Evolutionary conservation across 371 early-diverging fungal species (phyloP), one percentile per base, ranked within the genome.

Genomic region (Mortierella sp.): DNA sequence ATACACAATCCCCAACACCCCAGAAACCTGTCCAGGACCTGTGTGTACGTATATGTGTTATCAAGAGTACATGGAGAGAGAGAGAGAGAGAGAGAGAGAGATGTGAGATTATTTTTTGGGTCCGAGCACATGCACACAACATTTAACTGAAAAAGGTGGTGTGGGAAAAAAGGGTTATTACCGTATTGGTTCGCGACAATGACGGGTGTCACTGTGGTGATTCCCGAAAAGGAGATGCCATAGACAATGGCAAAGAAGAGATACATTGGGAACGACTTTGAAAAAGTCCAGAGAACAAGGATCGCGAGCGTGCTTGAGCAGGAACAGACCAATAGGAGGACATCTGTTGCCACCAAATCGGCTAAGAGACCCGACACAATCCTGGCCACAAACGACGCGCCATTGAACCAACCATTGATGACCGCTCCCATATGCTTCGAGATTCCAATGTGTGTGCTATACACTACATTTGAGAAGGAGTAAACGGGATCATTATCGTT

Each of bases 271-370:
- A 88, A 86, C 2, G 74, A 73, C 2, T 85, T 84, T 10, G 90
- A 70, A 70, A 89, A 88, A 24, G 90, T 89, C 94, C 94, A 93
- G 26, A 93, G 65, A 0, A 91, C 68, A 76, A 92, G 85, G 6
- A 89, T 86, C 31, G 91, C 86, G 0, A 93, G 50, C 3, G 88
- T 83, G 29, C 87, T 81, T 8, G 83, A 24, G 66, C 85, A 70
- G 2, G 89, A 68, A 70, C 90, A 89, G 1, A 86, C 19, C 16
- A 78, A 37, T 14, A 89, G 70, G 0, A 87, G 79, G 64, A 88
- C 85, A 65, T 92, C 78, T 9, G 90, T 86, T 9, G 95, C 93
- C 26, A 93, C 69, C 10, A 68, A 66, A 64, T 93, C 93, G 9
- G 91, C 92, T 19, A 88, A 52, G 26, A 86, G 79, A 3, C 94